Percentiles rank a stretch among this genome's conserved stretches.
These are phyloP conservation scores for Colletotrichum camelliae DNA, from an alignment of 2,329 filamentous ascomycete species.

Conservation along the genomic window DNA sequence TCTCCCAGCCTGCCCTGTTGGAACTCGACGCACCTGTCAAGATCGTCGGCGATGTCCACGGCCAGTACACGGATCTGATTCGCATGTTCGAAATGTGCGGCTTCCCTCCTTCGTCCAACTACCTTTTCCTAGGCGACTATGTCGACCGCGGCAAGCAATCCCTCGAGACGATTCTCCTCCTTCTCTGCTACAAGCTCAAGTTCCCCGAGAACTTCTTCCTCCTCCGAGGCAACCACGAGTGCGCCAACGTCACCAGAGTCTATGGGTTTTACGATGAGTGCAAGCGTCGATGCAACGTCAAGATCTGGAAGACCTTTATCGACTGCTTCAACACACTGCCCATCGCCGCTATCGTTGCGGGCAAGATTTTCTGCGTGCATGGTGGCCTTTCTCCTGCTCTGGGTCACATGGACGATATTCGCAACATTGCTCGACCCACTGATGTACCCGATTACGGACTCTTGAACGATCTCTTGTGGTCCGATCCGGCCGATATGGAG, in stretches of 20 bases:
- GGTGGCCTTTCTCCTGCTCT: slow-evolving; percentile 92
- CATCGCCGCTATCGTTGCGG: slow-evolving; percentile 94
- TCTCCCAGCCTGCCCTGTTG: slow-evolving; percentile 89
- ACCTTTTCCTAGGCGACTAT: slow-evolving; percentile 93
- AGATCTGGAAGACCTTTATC: slow-evolving; percentile 97
- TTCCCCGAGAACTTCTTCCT: slow-evolving; percentile 98
- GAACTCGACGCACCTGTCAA: slow-evolving; percentile 96
- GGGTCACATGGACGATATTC: slow-evolving; percentile 97
- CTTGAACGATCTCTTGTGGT: slow-evolving; percentile 95
- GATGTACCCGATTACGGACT: slow-evolving; percentile 97
- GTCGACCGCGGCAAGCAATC: slow-evolving; percentile 97
- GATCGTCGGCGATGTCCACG: slow-evolving; percentile 96
- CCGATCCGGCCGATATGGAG: slow-evolving; percentile 97
- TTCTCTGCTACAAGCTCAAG: slow-evolving; percentile 96
- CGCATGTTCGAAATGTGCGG: slow-evolving; percentile 99
- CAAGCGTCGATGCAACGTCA: slow-evolving; percentile 94
- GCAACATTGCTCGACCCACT: slow-evolving; percentile 92
- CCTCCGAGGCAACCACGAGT: slow-evolving; percentile 93
- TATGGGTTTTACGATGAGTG: slow-evolving; percentile 99
- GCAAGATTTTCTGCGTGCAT: slow-evolving; percentile 98
- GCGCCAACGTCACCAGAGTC: slow-evolving; percentile 92
- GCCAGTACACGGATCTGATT: slow-evolving; percentile 95
- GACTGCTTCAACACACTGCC: slow-evolving; percentile 96
- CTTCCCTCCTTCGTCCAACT: slow-evolving; percentile 91
- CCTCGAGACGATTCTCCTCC: slow-evolving; percentile 88